Percentiles rank a stretch among this genome's conserved stretches.
Evolutionary conservation across 345 rosid species (phyloP).

Genomic region (Reutealis trisperma): DNA sequence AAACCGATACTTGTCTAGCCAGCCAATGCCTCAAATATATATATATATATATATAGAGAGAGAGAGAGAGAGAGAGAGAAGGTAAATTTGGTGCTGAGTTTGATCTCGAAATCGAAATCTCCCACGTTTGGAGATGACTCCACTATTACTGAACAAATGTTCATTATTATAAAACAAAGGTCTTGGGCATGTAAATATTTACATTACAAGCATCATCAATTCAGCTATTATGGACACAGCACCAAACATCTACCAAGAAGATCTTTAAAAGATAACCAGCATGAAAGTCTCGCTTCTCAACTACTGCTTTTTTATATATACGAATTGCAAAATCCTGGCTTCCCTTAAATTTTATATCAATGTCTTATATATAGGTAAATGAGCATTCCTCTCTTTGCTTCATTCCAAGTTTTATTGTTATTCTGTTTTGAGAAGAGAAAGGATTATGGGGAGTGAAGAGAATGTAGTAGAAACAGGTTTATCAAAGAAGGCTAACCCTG

Average conservation of each 20-base stretch:
- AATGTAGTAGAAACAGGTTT: conserved; percentile 28
- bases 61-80: no score
- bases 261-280: conserved; percentile 26
- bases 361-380: conserved; percentile 33
- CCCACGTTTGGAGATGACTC: no score
- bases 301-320: conserved; percentile 27
- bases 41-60: no score
- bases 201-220: not conserved
- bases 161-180: no score
- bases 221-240: conserved; percentile 15
- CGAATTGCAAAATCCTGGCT: conserved; percentile 5
- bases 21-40: not conserved
- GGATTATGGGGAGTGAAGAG: conserved; percentile 54
- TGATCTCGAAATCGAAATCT: no score
- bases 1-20: not conserved
- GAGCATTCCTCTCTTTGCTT: conserved; percentile 9
- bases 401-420: conserved; percentile 9
- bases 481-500: conserved; percentile 40
- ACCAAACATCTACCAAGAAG: conserved; percentile 57
- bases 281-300: conserved; percentile 47
- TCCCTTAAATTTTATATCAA: not conserved
- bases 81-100: no score
- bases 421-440: conserved; percentile 10
- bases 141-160: no score
- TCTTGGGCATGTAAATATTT: no score